Percentiles rank a stretch among this genome's conserved stretches.
Conservation (phyloP, 768 basidiomycete species). For the Pulveroboletus frians region DNA sequence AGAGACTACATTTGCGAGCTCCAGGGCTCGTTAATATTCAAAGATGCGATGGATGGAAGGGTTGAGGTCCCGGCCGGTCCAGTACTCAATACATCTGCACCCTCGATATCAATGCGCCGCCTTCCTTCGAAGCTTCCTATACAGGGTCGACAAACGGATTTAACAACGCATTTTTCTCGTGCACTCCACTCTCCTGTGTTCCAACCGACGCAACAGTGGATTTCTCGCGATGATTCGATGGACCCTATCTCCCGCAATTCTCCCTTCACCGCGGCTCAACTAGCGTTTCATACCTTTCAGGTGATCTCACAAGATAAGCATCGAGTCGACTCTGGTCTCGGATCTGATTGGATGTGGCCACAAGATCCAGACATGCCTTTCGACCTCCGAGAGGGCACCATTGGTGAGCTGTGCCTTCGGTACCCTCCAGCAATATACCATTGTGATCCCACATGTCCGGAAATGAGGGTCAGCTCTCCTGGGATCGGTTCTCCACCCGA, state of each 20-base stretch:
- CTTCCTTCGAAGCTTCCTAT: constrained; percentile 28
- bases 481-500: constrained; percentile 5
- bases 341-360: constrained; percentile 18
- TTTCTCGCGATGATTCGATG: constrained; percentile 9
- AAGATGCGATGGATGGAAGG: constrained; percentile 9
- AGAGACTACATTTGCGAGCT: constrained; percentile 13
- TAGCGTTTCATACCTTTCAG: constrained; percentile 27
- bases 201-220: constrained; percentile 14
- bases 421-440: constrained; percentile 5
- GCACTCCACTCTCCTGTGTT: constrained; percentile 11
- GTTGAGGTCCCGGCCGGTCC: constrained; percentile 8
- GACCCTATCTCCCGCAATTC: constrained; percentile 6
- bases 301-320: constrained; percentile 14
- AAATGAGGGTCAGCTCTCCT: constrained; percentile 3
- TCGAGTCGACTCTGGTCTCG: not conserved
- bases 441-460: constrained; percentile 4
- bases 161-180: constrained; percentile 7
- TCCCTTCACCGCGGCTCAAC: constrained; percentile 25
- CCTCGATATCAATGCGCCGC: constrained; percentile 31
- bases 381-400: constrained; percentile 2
- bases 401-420: constrained; percentile 9
- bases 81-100: constrained; percentile 10
- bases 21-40: constrained; percentile 12
- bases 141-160: constrained; percentile 18
- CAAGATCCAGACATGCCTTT: constrained; percentile 8